Evolutionary conservation across 2,329 filamentous ascomycete species (phyloP).

Genomic region (Escovopsis sp.): DNA sequence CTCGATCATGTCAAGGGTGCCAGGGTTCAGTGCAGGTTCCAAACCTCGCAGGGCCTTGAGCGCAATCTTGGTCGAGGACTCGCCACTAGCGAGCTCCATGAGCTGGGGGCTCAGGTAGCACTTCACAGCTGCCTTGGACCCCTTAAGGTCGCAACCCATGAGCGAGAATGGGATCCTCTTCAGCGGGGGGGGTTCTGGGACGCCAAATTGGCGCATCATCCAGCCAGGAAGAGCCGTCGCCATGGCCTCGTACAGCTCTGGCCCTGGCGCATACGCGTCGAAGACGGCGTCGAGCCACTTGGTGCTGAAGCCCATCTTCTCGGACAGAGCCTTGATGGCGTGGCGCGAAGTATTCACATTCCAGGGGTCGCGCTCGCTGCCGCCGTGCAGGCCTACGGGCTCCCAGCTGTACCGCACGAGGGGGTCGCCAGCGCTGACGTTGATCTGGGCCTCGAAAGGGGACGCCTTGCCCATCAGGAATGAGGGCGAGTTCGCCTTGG

Average conservation of each 20-base stretch:
- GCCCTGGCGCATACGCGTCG: neutral
- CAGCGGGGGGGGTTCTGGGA: neutral
- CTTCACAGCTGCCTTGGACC: constrained; percentile 4
- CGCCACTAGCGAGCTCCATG: constrained; percentile 4
- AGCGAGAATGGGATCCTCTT: constrained; percentile 5
- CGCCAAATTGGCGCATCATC: constrained; percentile 1
- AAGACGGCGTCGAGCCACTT: constrained; percentile 4
- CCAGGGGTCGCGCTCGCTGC: constrained; percentile 4
- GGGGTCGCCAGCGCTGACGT: constrained; percentile 1
- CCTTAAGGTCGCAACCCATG: constrained; percentile 5
- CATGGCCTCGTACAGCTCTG: neutral
- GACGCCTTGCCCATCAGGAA: constrained; percentile 4
- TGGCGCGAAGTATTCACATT: constrained; percentile 3
- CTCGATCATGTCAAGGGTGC: constrained; percentile 3
- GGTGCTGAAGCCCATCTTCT: constrained; percentile 2
- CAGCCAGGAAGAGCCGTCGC: constrained; percentile 2
- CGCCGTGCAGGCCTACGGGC: constrained; percentile 3
- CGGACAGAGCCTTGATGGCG: constrained; percentile 1
- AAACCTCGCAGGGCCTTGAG: constrained; percentile 2
- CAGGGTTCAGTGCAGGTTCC: constrained; percentile 3
- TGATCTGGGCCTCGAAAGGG: constrained; percentile 5
- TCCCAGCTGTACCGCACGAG: constrained; percentile 7
- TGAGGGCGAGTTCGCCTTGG: constrained; percentile 2
- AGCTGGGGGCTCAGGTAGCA: constrained; percentile 5
- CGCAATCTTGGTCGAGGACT: neutral